A percentile compares a stretch with the other conserved stretches of the same genome.
Conservation (phyloP, 257 asterid species). For the Striga asiatica region DNA sequence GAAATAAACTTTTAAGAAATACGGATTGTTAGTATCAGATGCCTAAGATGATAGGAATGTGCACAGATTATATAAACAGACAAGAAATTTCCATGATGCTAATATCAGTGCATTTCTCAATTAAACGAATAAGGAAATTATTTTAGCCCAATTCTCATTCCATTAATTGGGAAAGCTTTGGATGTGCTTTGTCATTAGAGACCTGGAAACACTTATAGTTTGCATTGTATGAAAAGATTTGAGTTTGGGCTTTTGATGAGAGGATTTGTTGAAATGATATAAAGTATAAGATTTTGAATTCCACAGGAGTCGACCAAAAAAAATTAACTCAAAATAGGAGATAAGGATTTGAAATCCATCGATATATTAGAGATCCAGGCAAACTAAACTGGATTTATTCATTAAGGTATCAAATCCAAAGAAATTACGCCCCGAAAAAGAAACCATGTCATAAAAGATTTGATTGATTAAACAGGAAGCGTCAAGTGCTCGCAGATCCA, state of each 20-base stretch:
- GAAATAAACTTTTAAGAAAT: conserved; percentile 2
- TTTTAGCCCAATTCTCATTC: not conserved
- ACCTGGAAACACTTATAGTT: not conserved
- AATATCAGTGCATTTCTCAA: not conserved
- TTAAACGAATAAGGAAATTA: not conserved
- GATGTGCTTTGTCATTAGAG: not conserved
- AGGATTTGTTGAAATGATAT: not conserved
- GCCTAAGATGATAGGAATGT: not conserved
- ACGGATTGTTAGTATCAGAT: not conserved
- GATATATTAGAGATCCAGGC: not conserved
- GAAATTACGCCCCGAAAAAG: not conserved
- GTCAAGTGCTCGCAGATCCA: not conserved
- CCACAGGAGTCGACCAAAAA: not conserved
- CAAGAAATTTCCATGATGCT: not conserved
- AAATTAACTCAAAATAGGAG: not conserved
- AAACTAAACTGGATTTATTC: not conserved
- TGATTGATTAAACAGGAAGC: not conserved
- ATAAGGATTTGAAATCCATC: not conserved
- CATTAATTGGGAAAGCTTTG: not conserved
- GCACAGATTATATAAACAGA: not conserved
- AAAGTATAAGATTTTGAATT: not conserved
- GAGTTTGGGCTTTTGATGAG: not conserved
- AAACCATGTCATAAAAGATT: not conserved
- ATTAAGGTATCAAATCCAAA: too few relatives aligned
- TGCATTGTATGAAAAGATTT: not conserved